Base-by-base conservation (phyloP, 2,329 filamentous ascomycete species). In the Myriosclerotinia curreyana region DNA sequence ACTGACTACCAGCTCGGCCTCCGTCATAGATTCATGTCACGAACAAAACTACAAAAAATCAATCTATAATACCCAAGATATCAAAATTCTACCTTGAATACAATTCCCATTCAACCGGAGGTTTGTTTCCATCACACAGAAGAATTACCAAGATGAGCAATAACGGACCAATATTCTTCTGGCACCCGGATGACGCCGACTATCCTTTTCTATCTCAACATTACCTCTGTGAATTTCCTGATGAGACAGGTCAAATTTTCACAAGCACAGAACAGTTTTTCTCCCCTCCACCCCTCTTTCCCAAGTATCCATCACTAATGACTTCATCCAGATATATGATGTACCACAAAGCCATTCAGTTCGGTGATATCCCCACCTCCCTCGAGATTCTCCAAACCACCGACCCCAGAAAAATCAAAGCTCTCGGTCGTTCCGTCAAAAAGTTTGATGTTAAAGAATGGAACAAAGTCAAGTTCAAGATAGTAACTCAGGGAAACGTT, bases 131-230 rank as follows among this genome's bases (percentile, higher is more conserved):
- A 44, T n/a, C 9, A 31, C 3, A 44, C 53, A 14, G 17, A 46
- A 5, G 11, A 56, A 22, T 14, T 12, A 22, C 4, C 25, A 46
- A 25, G 6, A 62, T 44, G 36, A 38, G 49, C 15, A 31, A 25
- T 38, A 8, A 62, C 12, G 50, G 50, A 36, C 38, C 60, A 28
- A 25, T 62, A 17, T 62, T 54, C 50, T 62, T 62, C n/a, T 62
- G 49, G 48, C 20, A 54, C 7, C 48, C 50, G 11, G 49, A 62
- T 5, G 36, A 46, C 42, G 36, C n/a, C 1, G n/a, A 54, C 2
- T 14, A 54, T 28, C 28, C 48, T 3, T 62, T 53, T 22, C 40
- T 62, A 22, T 62, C 60, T 8, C 60, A 62, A 25, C 50, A 42
- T 31, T 38, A 44, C 14, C 31, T 48, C 2, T 54, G 49, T 42